Conservation (phyloP, 176 grass and related monocot genomes). For the Ananas comosus region DNA sequence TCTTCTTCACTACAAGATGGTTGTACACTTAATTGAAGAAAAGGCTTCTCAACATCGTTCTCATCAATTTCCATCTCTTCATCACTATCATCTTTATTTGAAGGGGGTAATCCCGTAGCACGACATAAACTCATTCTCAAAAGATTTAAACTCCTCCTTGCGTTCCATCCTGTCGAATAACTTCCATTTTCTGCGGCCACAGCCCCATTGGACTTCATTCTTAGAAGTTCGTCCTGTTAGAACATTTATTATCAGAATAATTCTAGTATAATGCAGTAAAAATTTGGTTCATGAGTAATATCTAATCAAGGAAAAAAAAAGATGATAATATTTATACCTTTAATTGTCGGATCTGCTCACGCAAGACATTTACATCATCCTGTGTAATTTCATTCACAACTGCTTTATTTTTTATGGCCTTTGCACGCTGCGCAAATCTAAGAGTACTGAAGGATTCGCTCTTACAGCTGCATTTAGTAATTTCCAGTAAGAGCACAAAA, state of each 20-base stretch:
- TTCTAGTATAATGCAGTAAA: conserved; percentile 11
- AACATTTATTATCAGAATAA: neutral
- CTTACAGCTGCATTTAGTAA: conserved; percentile 51
- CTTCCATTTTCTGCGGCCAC: conserved; percentile 34
- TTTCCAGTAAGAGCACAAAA: neutral
- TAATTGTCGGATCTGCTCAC: conserved; percentile 71
- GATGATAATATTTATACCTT: conserved; percentile 38
- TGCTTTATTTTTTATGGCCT: conserved; percentile 92
- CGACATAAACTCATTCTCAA: conserved; percentile 81
- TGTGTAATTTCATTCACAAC: conserved; percentile 79
- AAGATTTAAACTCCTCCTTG: conserved; percentile 71
- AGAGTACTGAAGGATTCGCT: conserved; percentile 85
- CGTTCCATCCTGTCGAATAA: conserved; percentile 57
- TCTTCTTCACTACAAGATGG: conserved; percentile 27
- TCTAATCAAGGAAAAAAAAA: conserved; percentile 3
- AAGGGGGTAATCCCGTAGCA: conserved; percentile 48
- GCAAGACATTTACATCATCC: conserved; percentile 76
- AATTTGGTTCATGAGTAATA: conserved; percentile 19
- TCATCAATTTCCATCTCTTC: conserved; percentile 99
- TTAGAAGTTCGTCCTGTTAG: conserved; percentile 80
- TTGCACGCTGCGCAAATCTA: conserved; percentile 91
- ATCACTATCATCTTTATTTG: conserved; percentile 81
- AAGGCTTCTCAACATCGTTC: conserved; percentile 71
- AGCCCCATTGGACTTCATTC: conserved; percentile 70
- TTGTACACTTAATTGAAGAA: conserved; percentile 21